Conservation (phyloP, 768 basidiomycete species). For the Kwoniella dendrophila region DNA sequence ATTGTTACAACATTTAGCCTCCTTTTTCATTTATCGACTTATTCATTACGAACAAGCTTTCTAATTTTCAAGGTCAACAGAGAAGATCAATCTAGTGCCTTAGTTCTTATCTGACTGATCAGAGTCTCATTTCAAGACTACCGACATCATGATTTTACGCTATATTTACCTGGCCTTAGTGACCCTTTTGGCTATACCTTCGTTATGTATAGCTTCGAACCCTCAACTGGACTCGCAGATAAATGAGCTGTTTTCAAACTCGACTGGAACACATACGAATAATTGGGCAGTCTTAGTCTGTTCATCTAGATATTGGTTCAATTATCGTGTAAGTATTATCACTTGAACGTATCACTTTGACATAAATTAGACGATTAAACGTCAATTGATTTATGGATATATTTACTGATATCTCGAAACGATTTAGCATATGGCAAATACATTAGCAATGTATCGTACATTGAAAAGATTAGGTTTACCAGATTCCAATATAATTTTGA, state of each 20-base stretch:
- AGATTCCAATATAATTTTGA: slow-evolving; percentile 97
- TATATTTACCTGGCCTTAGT: slow-evolving; percentile 1
- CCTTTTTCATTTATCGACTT: neutral
- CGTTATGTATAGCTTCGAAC: slow-evolving; percentile 9
- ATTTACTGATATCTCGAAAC: no score
- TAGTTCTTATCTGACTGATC: no score
- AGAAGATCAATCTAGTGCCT: no score
- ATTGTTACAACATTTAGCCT: no score
- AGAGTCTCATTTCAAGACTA: neutral
- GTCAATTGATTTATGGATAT: no score
- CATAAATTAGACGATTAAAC: no score
- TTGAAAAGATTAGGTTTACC: slow-evolving; percentile 97
- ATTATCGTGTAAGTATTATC: slow-evolving; percentile 83
- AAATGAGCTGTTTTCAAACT: slow-evolving; percentile 27
- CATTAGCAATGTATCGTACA: slow-evolving; percentile 97
- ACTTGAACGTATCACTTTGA: no score
- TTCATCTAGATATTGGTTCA: slow-evolving; percentile 96
- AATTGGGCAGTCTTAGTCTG: slow-evolving; percentile 99
- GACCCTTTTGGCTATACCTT: slow-evolving; percentile 4
- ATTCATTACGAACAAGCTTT: no score
- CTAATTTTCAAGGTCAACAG: no score
- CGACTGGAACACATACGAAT: slow-evolving; percentile 70
- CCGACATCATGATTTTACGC: slow-evolving; percentile 8
- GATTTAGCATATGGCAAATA: slow-evolving; percentile 92
- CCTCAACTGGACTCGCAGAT: slow-evolving; percentile 32